Evolutionary conservation across 2,329 filamentous ascomycete species (phyloP).

Genomic region (Sclerotinia spermophila): DNA sequence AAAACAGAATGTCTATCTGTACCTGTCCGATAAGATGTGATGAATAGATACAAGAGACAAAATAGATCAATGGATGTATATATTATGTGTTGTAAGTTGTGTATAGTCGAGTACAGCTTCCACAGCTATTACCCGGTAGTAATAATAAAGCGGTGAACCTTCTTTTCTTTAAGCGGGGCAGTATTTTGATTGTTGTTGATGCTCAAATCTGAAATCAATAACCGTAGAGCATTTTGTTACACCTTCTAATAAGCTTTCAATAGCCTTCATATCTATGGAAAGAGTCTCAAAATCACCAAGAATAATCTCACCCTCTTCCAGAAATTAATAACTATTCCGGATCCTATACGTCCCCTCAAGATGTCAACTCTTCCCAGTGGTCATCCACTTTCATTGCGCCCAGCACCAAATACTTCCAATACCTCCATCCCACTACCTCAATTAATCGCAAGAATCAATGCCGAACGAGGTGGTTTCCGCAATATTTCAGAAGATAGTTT

Average conservation of each 20-base stretch:
- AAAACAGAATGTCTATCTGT: neutral
- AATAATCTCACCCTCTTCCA: neutral
- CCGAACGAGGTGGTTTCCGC: constrained; percentile 77
- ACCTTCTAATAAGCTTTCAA: neutral
- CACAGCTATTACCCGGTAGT: neutral
- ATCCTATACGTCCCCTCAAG: neutral
- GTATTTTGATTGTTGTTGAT: neutral
- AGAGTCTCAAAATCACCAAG: neutral
- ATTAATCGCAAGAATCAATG: constrained; percentile 75
- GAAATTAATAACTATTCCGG: no score
- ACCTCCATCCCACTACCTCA: constrained; percentile 62
- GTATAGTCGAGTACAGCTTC: neutral
- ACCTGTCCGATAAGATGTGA: neutral
- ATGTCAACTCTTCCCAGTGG: constrained; percentile 40
- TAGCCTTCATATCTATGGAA: neutral
- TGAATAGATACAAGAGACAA: no score
- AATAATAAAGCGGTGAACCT: neutral
- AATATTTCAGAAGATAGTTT: constrained; percentile 72
- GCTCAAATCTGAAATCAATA: neutral
- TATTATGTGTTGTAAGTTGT: neutral
- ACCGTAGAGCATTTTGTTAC: neutral
- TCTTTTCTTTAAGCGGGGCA: neutral
- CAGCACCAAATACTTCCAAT: constrained; percentile 54
- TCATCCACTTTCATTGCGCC: constrained; percentile 58
- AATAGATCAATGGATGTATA: neutral